Percentiles rank a stretch among this genome's conserved stretches.
These are phyloP conservation scores for Acanthamoeba sp. DNA, from an alignment of 208 protist species.

Conservation along the genomic window DNA sequence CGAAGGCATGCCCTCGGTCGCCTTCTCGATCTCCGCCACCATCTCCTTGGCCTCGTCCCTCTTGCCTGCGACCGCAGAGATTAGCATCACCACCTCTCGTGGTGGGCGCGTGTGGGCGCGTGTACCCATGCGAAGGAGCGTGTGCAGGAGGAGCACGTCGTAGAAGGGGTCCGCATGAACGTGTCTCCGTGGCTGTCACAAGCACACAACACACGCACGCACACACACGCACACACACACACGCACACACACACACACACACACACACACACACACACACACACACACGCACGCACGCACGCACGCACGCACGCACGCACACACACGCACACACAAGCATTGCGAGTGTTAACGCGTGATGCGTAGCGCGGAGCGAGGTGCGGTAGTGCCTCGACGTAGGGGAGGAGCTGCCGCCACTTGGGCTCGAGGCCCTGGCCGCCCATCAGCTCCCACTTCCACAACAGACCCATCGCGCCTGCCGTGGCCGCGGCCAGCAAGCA, in stretches of 20 bases:
- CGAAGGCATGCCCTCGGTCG: neutral
- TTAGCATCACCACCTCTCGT: neutral
- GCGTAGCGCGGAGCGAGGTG: neutral
- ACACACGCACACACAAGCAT: neutral
- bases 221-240: too few species aligned
- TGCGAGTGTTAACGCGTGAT: too few species aligned
- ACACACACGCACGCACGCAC: too few species aligned
- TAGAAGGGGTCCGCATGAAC: conserved; percentile 14
- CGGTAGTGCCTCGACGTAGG: conserved; percentile 26
- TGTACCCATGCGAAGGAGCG: conserved; percentile 8
- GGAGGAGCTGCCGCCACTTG: conserved; percentile 47
- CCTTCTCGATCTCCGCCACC: conserved; percentile 7
- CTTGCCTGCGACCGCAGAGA: neutral
- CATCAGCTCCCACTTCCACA: conserved; percentile 62
- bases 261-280: too few species aligned
- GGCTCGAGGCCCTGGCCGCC: neutral
- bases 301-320: neutral
- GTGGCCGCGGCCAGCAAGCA: neutral
- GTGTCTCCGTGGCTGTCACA: neutral
- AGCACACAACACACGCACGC: too few species aligned
- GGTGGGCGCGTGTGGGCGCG: too few species aligned
- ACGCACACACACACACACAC: too few species aligned
- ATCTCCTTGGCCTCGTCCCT: conserved; percentile 26
- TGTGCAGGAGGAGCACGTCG: conserved; percentile 45
- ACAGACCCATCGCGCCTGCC: conserved; percentile 11